Evolutionary conservation across 257 asterid species (phyloP).

Genomic region (Ajuga chamaepitys): DNA sequence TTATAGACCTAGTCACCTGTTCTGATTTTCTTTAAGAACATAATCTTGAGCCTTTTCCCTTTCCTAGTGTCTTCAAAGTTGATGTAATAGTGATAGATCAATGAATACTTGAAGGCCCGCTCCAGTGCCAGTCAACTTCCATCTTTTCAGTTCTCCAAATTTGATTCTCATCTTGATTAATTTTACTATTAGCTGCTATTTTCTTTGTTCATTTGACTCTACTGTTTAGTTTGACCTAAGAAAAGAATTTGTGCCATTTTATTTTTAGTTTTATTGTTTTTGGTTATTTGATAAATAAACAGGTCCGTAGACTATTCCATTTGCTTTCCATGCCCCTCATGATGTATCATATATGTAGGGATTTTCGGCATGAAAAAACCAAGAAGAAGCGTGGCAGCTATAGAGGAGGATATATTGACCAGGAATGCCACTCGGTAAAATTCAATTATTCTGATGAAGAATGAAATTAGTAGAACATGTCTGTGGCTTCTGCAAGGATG

Average conservation of each 20-base stretch:
- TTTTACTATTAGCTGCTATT: neutral
- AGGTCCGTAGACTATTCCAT: neutral
- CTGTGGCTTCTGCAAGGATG: neutral
- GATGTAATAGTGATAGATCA: too few species aligned
- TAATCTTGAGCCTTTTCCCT: too few species aligned
- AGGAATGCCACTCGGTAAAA: conserved; percentile 75
- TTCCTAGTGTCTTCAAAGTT: too few species aligned
- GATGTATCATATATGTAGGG: conserved; percentile 24
- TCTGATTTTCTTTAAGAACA: too few species aligned
- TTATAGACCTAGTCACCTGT: too few species aligned
- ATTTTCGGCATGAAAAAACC: conserved; percentile 73
- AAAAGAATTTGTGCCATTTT: neutral
- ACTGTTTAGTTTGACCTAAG: neutral
- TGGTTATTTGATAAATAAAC: neutral
- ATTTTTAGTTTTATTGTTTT: neutral
- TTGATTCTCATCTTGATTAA: neutral
- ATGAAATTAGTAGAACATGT: neutral
- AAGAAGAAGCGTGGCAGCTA: conserved; percentile 99
- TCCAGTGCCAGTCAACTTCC: neutral
- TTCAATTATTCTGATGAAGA: conserved; percentile 80
- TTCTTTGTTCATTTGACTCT: neutral
- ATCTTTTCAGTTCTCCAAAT: neutral
- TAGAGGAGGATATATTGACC: conserved; percentile 85
- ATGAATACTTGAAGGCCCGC: neutral
- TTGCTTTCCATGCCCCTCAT: neutral